phyloP scores from a whole-genome alignment of 352 stramenopile species.

The Elongisporangium undulatum region DNA sequence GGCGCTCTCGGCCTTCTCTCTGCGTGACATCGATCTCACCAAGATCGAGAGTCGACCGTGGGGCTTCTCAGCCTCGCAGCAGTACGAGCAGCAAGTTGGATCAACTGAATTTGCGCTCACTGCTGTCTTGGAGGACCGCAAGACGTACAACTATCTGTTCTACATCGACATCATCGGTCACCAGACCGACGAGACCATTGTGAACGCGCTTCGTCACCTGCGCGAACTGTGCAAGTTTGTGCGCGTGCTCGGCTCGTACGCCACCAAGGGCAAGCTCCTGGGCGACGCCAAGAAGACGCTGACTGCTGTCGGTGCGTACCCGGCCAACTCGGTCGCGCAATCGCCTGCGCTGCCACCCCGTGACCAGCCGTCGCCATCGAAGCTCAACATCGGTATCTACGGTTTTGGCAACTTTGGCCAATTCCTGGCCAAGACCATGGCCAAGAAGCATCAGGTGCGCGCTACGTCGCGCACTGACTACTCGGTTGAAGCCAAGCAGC shows the following conservation, averaged over 20 bases:
- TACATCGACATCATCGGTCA: slow-evolving; percentile 71
- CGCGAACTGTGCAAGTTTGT: slow-evolving; percentile 83
- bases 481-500: slow-evolving; percentile 29
- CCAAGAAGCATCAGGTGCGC: slow-evolving; percentile 88
- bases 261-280: slow-evolving; percentile 59
- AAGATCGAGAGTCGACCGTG: slow-evolving; percentile 77
- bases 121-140: slow-evolving; percentile 17
- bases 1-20: slow-evolving; percentile 53
- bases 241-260: slow-evolving; percentile 82
- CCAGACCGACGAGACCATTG: slow-evolving; percentile 56
- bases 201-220: slow-evolving; percentile 73
- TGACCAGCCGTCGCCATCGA: slow-evolving; percentile 17
- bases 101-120: slow-evolving; percentile 26
- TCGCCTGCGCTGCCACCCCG: slow-evolving; percentile 19
- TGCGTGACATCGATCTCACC: slow-evolving; percentile 55
- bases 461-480: slow-evolving; percentile 89
- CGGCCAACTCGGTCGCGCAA: slow-evolving; percentile 12
- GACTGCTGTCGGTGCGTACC: slow-evolving; percentile 41
- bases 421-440: slow-evolving; percentile 96
- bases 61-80: slow-evolving; percentile 51
- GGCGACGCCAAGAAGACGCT: slow-evolving; percentile 52
- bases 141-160: slow-evolving; percentile 80
- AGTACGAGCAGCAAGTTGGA: slow-evolving; percentile 27
- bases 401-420: slow-evolving; percentile 98
- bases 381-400: slow-evolving; percentile 94